These are phyloP conservation scores for Starmerella asiatica DNA, from an alignment of 805 yeast genomes.

Conservation along the genomic window DNA sequence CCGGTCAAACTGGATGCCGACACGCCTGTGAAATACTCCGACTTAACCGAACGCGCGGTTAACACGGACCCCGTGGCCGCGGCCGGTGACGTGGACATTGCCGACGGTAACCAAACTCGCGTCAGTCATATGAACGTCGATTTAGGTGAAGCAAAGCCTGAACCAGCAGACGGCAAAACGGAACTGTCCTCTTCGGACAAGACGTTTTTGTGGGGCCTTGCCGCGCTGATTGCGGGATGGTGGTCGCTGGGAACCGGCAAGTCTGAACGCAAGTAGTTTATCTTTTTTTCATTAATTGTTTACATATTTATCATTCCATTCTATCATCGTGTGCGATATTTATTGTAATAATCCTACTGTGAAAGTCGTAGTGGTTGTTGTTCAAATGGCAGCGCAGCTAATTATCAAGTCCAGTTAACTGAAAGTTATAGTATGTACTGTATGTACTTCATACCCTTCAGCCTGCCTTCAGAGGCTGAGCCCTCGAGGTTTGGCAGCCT, in stretches of 20 bases:
- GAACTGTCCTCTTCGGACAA: constrained; percentile 25
- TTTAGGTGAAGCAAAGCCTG: constrained; percentile 18
- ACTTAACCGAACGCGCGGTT: background rate
- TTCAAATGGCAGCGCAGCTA: no score
- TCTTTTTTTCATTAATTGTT: no score
- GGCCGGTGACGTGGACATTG: constrained; percentile 21
- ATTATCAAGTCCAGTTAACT: no score
- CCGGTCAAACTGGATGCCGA: constrained; percentile 23
- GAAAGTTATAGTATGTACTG: no score
- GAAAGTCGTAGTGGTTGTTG: no score
- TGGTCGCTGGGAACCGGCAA: constrained; percentile 19
- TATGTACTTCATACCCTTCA: no score
- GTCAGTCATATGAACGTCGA: constrained; percentile 24
- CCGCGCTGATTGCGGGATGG: constrained; percentile 28
- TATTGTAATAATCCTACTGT: no score
- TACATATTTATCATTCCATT: no score
- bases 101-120: constrained; percentile 12
- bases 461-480: no score
- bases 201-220: constrained; percentile 24
- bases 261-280: no score
- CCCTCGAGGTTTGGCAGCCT: no score
- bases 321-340: no score
- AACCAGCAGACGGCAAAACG: constrained; percentile 9
- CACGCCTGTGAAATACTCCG: constrained; percentile 8
- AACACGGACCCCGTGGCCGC: constrained; percentile 16